Evolutionary conservation across 441 rosid species (phyloP), one percentile per base, ranked within the genome.

Genomic region (Adansonia madagascariensis): DNA sequence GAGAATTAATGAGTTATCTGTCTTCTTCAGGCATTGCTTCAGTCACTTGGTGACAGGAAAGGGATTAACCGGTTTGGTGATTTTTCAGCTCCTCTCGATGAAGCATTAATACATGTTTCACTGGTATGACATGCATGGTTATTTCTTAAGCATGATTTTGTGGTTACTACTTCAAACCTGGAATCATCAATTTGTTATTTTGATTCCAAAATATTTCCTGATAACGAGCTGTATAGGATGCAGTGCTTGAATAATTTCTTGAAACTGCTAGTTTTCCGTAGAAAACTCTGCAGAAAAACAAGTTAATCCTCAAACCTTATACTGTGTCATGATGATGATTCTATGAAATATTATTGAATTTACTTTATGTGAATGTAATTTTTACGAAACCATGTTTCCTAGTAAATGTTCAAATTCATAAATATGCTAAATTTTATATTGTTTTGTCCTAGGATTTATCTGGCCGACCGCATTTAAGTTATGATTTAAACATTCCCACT

Each of bases 41-140:
- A 91, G 77, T 98, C 98, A 1, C 97, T 94, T 82, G 98, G 98
- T 73, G 97, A 97, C 49, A 88, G 97, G 79, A 91, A 91, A 85
- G 99, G 98, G 71, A 94, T 97, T 74, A 86, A 90, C 79, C 89
- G 98, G 14, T 94, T 96, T 35, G 98, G 98, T 31, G 95, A 94
- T 79, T 96, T 92, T 82, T 89, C 98, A 7, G 98, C 97, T 81
- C 97, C 99, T 70, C 95, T 94, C 59, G 99, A 94, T 82, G 98
- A 94, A 85, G 97, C 97, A 14, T 82, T 93, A 61, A 76, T 92
- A 78, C 98, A 93, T 82, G 98, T 93, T 82, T 84, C 97, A n/a
- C 77, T 92, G 96, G 99, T 93, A 87, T 77, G 78, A 67, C 49
- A 15, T 56, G 18, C 59, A 6, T 52, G 11, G 22, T 78, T 55